phyloP scores from a whole-genome alignment of 2,329 filamentous ascomycete species.

The Botryotinia globosa region DNA sequence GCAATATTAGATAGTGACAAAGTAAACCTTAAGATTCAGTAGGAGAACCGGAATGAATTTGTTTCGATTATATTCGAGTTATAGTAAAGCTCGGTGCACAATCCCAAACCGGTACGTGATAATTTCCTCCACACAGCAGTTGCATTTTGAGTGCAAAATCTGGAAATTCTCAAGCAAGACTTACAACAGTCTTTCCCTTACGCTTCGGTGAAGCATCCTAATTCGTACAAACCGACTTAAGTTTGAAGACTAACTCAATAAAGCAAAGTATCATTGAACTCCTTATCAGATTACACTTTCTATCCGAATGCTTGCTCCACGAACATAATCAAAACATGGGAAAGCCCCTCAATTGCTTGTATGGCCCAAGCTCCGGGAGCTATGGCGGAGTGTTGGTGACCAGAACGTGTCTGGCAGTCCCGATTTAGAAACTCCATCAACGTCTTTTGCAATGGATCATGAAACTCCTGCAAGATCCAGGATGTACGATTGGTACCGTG shows the following conservation, averaged over 20 bases:
- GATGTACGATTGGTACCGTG: slow-evolving; percentile 1
- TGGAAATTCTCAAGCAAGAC: background rate
- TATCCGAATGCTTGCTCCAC: background rate
- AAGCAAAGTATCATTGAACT: background rate
- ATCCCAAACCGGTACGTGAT: background rate
- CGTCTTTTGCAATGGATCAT: slow-evolving; percentile 2
- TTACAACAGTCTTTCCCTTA: background rate
- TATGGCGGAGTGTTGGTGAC: background rate
- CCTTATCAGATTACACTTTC: background rate
- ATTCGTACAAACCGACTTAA: background rate
- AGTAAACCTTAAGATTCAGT: background rate
- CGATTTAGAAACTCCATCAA: slow-evolving; percentile 10
- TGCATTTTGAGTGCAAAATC: background rate
- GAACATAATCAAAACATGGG: background rate
- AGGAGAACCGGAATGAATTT: slow-evolving; percentile 10
- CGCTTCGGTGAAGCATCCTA: background rate
- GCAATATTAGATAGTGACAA: background rate
- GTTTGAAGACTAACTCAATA: background rate
- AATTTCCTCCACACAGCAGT: background rate
- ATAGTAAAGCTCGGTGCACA: background rate
- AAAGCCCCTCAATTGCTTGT: background rate
- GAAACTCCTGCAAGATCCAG: slow-evolving; percentile 2
- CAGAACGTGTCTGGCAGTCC: slow-evolving; percentile 3
- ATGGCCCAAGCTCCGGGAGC: slow-evolving; percentile 8
- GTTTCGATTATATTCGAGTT: background rate